These are phyloP conservation scores for Malus asiatica DNA, from an alignment of 306 rosid genomes.

Conservation along the genomic window DNA sequence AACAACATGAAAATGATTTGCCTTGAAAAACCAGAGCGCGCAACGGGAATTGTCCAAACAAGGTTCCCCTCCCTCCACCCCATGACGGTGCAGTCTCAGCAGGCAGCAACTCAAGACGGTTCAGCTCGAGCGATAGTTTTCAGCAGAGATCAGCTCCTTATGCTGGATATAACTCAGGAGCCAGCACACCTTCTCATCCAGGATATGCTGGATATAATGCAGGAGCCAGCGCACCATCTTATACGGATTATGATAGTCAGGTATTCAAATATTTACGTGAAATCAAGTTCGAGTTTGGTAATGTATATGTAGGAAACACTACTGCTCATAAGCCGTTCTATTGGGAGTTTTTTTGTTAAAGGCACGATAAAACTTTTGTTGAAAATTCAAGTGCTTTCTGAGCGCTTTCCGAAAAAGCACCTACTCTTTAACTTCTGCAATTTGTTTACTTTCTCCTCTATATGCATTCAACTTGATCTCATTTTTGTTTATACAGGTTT, in stretches of 20 bases:
- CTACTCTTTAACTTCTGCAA: neutral
- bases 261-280: conserved; percentile 29
- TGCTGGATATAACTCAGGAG: conserved; percentile 24
- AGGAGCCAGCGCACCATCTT: conserved; percentile 33
- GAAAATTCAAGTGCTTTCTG: too few species aligned
- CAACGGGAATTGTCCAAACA: conserved; percentile 44
- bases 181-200: conserved; percentile 31
- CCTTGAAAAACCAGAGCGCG: conserved; percentile 30
- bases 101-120: conserved; percentile 12
- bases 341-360: neutral
- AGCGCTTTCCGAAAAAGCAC: neutral
- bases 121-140: conserved; percentile 26
- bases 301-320: neutral
- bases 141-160: conserved; percentile 28
- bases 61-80: conserved; percentile 75
- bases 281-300: neutral
- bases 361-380: too few species aligned
- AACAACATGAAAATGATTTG: neutral
- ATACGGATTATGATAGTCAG: conserved; percentile 53
- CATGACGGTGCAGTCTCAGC: conserved; percentile 25
- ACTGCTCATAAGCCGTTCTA: neutral
- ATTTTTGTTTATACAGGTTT: conserved; percentile 35
- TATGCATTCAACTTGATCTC: neutral
- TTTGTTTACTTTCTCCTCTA: neutral
- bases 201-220: conserved; percentile 28